Evolutionary conservation across 2,329 filamentous ascomycete species (phyloP).

Genomic region (Scedosporium aurantiacum): DNA sequence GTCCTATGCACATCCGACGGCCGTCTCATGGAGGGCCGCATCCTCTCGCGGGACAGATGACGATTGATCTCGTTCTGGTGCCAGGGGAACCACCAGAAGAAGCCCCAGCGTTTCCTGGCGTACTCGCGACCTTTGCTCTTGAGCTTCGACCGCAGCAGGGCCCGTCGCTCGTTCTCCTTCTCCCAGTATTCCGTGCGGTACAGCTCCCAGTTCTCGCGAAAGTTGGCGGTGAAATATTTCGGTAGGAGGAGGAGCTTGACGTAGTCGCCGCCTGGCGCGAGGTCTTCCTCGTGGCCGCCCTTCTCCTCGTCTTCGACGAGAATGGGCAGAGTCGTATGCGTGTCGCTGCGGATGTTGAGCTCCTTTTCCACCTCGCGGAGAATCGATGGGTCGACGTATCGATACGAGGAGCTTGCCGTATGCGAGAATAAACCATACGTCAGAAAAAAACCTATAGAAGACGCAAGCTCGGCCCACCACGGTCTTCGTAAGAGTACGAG

Average conservation of each 20-base stretch:
- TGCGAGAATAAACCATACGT: slow-evolving; percentile 64
- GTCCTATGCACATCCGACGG: slow-evolving; percentile 9
- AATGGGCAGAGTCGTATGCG: slow-evolving; percentile 30
- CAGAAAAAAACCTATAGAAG: slow-evolving; percentile 64
- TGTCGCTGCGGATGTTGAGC: slow-evolving; percentile 34
- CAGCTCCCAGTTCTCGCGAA: slow-evolving; percentile 93
- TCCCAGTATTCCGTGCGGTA: slow-evolving; percentile 96
- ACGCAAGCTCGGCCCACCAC: slow-evolving; percentile 69
- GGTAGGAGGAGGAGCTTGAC: slow-evolving; percentile 83
- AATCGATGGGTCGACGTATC: slow-evolving; percentile 58
- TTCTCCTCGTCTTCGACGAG: slow-evolving; percentile 45
- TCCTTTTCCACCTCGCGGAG: slow-evolving; percentile 50
- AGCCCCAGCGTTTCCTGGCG: slow-evolving; percentile 56
- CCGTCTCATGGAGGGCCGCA: slow-evolving; percentile 12
- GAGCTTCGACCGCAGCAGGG: slow-evolving; percentile 59
- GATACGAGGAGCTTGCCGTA: slow-evolving; percentile 58
- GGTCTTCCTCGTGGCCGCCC: slow-evolving; percentile 73
- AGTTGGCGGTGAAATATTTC: slow-evolving; percentile 89
- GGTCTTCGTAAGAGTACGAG: slow-evolving; percentile 77
- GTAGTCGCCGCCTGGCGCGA: slow-evolving; percentile 81
- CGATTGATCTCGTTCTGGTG: slow-evolving; percentile 23
- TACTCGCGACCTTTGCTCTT: slow-evolving; percentile 56
- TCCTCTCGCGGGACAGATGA: slow-evolving; percentile 18
- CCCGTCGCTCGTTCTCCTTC: slow-evolving; percentile 80
- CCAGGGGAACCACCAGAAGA: slow-evolving; percentile 83